These are phyloP conservation scores for Thielaviopsis euricoi DNA, from an alignment of 2,329 filamentous ascomycete genomes.

Conservation along the genomic window DNA sequence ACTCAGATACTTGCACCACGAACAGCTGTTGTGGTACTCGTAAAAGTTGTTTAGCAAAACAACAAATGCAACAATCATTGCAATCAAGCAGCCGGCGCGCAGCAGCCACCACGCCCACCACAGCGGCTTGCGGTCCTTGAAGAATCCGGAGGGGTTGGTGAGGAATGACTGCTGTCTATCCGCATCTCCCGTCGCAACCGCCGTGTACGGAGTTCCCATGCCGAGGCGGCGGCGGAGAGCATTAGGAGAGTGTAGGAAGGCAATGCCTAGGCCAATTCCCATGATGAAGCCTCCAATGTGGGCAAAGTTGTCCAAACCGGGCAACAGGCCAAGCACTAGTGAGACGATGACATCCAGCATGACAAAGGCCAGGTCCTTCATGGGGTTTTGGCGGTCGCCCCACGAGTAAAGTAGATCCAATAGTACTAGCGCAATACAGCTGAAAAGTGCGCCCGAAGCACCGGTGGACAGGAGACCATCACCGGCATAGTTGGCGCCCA, in stretches of 20 bases:
- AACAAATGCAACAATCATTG: constrained; percentile 73
- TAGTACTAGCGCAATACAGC: constrained; percentile 72
- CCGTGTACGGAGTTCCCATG: constrained; percentile 53
- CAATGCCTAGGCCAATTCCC: constrained; percentile 75
- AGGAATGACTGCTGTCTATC: constrained; percentile 39
- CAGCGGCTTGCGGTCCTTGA: constrained; percentile 76
- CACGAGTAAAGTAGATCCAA: constrained; percentile 90
- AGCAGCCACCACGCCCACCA: constrained; percentile 99
- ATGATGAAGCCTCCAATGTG: constrained; percentile 94
- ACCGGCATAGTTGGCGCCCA: constrained; percentile 85
- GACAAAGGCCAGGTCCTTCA: constrained; percentile 77
- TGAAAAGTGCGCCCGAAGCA: constrained; percentile 80
- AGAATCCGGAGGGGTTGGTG: constrained; percentile 58
- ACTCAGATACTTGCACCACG: constrained; percentile 90
- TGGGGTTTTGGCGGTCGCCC: constrained; percentile 58
- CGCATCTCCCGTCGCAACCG: constrained; percentile 37
- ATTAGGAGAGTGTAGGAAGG: constrained; percentile 75
- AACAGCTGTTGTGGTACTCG: constrained; percentile 54
- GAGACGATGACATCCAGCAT: constrained; percentile 72
- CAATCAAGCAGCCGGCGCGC: constrained; percentile 58
- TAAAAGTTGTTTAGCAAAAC: constrained; percentile 87
- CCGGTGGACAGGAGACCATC: constrained; percentile 70
- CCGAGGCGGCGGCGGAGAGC: constrained; percentile 59
- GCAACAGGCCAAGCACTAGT: constrained; percentile 80
- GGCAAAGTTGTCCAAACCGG: constrained; percentile 89